phyloP scores from a whole-genome alignment of 78 protist species.

The Polysphondylium violaceum region DNA sequence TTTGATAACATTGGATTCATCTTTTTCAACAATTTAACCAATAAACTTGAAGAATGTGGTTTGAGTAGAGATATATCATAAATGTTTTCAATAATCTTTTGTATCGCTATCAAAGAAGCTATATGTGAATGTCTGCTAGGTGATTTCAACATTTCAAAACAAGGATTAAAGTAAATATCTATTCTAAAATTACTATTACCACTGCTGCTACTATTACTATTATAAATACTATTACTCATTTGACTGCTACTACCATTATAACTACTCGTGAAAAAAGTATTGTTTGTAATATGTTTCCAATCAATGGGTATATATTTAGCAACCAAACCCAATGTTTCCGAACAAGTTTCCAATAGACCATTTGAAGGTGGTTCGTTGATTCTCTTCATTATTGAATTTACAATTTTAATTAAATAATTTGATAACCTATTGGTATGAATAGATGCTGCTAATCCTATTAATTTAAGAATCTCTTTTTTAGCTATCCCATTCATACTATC shows the following conservation, averaged over 20 bases:
- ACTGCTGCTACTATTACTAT: not conserved
- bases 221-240: not conserved
- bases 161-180: slow-evolving; percentile 13
- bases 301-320: not conserved
- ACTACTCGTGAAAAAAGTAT: not conserved
- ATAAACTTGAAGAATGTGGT: not conserved
- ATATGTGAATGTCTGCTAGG: slow-evolving; percentile 35
- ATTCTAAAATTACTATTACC: not conserved
- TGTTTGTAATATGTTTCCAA: not conserved
- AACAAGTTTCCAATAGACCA: slow-evolving; percentile 4
- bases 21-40: not conserved
- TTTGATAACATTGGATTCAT: too few species aligned
- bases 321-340: slow-evolving; percentile 7
- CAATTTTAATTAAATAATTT: not conserved
- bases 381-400: not conserved
- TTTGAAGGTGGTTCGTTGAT: slow-evolving; percentile 1
- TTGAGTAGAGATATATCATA: not conserved
- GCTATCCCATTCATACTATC: slow-evolving; percentile 1
- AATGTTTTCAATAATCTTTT: slow-evolving; percentile 14
- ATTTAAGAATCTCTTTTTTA: slow-evolving; percentile 14
- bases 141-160: not conserved
- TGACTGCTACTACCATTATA: slow-evolving; percentile 2
- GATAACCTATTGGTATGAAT: not conserved
- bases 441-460: not conserved
- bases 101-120: not conserved